phyloP scores from a whole-genome alignment of 1,284 basidiomycete species.

The Phellinidium pouzarii region DNA sequence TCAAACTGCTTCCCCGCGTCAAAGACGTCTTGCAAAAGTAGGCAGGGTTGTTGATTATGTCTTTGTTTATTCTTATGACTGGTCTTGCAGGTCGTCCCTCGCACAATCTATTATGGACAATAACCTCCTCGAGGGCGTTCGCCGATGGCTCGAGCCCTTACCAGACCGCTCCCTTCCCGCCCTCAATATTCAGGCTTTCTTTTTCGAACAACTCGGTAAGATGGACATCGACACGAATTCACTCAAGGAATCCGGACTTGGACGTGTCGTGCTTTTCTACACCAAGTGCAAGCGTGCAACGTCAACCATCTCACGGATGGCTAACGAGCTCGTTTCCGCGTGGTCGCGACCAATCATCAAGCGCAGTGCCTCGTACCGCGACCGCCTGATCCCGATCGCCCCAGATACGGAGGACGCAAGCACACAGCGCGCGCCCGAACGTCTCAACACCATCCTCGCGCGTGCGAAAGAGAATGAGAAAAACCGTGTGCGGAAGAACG shows the following conservation, averaged over 20 bases:
- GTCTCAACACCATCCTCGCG: constrained; percentile 64
- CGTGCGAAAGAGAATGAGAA: constrained; percentile 63
- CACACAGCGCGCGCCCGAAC: constrained; percentile 35
- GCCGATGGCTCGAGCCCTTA: constrained; percentile 91
- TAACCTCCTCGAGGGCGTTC: constrained; percentile 87
- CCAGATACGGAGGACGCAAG: constrained; percentile 32
- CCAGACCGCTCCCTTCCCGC: constrained; percentile 90
- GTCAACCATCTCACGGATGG: constrained; percentile 71
- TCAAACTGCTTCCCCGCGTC: constrained; percentile 80
- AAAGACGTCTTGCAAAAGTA: constrained; percentile 94
- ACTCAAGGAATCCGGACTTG: constrained; percentile 88
- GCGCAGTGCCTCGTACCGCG: constrained; percentile 78
- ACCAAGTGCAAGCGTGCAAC: constrained; percentile 90
- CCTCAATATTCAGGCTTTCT: constrained; percentile 90
- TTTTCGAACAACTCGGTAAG: constrained; percentile 80
- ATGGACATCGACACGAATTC: constrained; percentile 92
- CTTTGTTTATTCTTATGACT: constrained; percentile 9
- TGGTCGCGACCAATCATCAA: constrained; percentile 97
- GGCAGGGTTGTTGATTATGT: neutral
- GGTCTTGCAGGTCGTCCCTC: constrained; percentile 58
- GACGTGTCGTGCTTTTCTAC: constrained; percentile 94
- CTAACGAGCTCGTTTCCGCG: constrained; percentile 77
- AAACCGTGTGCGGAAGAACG: constrained; percentile 62
- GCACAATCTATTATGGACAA: constrained; percentile 94
- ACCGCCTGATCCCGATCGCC: constrained; percentile 58